Conservation (phyloP, 192 early-diverging fungal species). For the Coemansia sp. region DNA sequence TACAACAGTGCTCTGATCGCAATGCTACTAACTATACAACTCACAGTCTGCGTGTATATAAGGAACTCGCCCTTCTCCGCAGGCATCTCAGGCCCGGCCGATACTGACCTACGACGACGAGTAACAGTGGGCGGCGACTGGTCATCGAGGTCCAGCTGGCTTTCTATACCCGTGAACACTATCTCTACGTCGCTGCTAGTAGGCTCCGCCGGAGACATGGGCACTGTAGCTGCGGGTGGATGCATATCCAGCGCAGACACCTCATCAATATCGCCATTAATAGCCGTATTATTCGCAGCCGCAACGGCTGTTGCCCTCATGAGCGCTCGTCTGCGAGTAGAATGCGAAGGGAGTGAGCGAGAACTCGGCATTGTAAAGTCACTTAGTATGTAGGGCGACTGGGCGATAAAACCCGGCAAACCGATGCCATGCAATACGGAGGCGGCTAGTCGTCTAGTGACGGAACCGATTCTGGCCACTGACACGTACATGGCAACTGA, state of each 20-base stretch:
- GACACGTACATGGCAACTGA: slow-evolving; percentile 12
- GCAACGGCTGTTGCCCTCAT: neutral
- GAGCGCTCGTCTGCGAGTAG: neutral
- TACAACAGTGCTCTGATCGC: slow-evolving; percentile 18
- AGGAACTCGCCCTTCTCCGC: slow-evolving; percentile 12
- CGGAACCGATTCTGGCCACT: neutral
- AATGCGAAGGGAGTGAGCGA: neutral
- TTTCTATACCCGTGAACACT: neutral
- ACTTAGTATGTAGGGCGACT: neutral
- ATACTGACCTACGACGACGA: neutral
- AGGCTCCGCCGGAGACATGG: neutral
- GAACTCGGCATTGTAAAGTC: neutral
- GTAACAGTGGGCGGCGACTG: neutral
- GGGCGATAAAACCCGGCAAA: neutral
- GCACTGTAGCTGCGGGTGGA: neutral
- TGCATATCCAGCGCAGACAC: neutral
- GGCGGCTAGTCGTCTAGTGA: neutral
- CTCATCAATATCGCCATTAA: neutral
- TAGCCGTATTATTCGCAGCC: neutral
- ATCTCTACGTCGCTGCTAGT: neutral
- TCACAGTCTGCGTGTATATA: slow-evolving; percentile 21
- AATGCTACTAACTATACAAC: slow-evolving; percentile 7
- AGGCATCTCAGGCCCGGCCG: neutral
- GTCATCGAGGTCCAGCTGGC: neutral
- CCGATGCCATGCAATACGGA: neutral